Evolutionary conservation across 306 rosid genomes (phyloP).

Genomic region (Fragaria iinumae): DNA sequence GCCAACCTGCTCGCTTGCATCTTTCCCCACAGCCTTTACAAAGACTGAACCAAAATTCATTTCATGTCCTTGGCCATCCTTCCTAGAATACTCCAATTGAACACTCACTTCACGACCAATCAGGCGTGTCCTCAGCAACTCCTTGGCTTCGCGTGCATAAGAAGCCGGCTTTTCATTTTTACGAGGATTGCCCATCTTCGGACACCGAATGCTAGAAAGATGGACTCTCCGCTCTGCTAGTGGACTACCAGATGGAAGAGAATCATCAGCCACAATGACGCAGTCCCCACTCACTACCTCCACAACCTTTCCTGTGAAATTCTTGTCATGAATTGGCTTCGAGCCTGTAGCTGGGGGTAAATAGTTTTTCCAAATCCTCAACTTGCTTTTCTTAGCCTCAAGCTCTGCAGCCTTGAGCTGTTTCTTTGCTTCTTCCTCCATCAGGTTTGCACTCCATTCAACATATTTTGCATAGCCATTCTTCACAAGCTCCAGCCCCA

Average conservation of each 20-base stretch:
- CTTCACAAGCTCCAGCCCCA: constrained; percentile 91
- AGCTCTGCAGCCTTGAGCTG: constrained; percentile 80
- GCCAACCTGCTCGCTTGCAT: constrained; percentile 52
- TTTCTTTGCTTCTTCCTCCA: constrained; percentile 93
- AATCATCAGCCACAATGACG: constrained; percentile 83
- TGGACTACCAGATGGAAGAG: constrained; percentile 79
- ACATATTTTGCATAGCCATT: constrained; percentile 80
- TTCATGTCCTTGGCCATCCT: constrained; percentile 51
- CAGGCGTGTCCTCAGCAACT: constrained; percentile 80
- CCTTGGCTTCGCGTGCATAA: constrained; percentile 98
- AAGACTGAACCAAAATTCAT: constrained; percentile 97
- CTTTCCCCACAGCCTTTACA: constrained; percentile 61
- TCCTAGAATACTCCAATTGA: constrained; percentile 90
- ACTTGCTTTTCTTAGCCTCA: constrained; percentile 68
- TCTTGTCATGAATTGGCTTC: constrained; percentile 89
- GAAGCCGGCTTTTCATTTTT: constrained; percentile 93
- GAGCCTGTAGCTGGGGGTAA: constrained; percentile 81
- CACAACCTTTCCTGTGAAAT: constrained; percentile 89
- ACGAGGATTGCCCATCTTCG: constrained; percentile 91
- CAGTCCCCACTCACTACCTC: constrained; percentile 98
- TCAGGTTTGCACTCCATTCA: constrained; percentile 95
- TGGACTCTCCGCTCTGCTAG: constrained; percentile 84
- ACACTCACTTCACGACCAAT: constrained; percentile 84
- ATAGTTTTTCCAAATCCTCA: constrained; percentile 82
- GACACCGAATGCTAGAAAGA: constrained; percentile 95